Base-by-base conservation (phyloP, 2,329 filamentous ascomycete genomes). In the Colletotrichum costaricense region DNA sequence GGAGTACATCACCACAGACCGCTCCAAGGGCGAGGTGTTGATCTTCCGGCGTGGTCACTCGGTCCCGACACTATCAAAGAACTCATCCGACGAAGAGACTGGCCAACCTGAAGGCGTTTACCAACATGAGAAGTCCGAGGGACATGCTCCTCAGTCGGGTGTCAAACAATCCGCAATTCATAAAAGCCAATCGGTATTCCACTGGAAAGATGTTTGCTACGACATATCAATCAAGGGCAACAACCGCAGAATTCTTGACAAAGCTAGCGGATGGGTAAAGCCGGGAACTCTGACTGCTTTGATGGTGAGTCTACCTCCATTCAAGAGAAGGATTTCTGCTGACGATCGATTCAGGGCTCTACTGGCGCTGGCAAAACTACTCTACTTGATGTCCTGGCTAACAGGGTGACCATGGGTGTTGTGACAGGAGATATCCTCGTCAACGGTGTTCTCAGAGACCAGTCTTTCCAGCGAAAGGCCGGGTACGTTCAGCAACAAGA, bases 201-300 rank as follows among this genome's bases (percentile, higher is more conserved):
- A 91, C 75, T 93, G 91, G 91, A 84, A 89, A 72, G 85, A 92
- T 76, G 89, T 93, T 4, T 91, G 89, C 80, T 94, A 93, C 77
- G 91, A 93, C 76, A 92, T 94, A 78, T 88, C 88, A 75, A 92
- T 93, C 80, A 58, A 69, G 19, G 93, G 93, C 79, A 86, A 92
- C 74, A 80, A 84, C 8, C 86, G 91, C 28, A 87, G 90, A 42
- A 89, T 94, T 77, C 82, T 93, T 56, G 88, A 93, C 72, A 85
- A 92, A 69, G 90, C 93, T 9, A 89, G 92, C 77, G 91, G 91
- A 26, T 93, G 90, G 89, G 90, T 93, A 73, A 92, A 92, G 80
- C 91, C 91, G 14, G 91, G 91, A 68, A 92, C 90, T 57, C 81
- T 92, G 60, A 93, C 91, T 30, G 91, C 90, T 46, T 84, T 92